phyloP scores from a whole-genome alignment of 2,329 filamentous ascomycete genomes.

The Aspergillus viridinutans region DNA sequence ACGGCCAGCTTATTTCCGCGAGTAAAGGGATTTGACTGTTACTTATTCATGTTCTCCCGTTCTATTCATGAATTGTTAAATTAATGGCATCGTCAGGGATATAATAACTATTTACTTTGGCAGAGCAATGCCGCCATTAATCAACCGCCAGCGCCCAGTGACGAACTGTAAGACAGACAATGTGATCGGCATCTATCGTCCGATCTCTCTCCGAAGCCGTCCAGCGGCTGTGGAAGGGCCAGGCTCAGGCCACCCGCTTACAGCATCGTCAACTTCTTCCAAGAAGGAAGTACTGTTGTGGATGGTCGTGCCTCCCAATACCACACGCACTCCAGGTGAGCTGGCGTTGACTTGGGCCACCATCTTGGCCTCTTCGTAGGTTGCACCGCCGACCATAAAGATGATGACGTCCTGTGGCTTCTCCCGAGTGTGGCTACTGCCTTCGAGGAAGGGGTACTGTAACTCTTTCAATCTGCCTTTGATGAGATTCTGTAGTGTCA shows the following conservation, averaged over 20 bases:
- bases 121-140: neutral
- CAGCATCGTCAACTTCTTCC: slow-evolving; percentile 86
- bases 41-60: neutral
- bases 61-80: neutral
- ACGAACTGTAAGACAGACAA: neutral
- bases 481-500: slow-evolving; percentile 85
- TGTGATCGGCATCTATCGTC: slow-evolving; percentile 36
- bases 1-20: neutral
- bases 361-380: slow-evolving; percentile 96
- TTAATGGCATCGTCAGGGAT: neutral
- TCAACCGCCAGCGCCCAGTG: slow-evolving; percentile 8
- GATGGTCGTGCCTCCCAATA: slow-evolving; percentile 81
- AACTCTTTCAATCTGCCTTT: slow-evolving; percentile 83
- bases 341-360: slow-evolving; percentile 92
- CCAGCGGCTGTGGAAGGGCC: slow-evolving; percentile 57
- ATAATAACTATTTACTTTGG: neutral
- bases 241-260: slow-evolving; percentile 77
- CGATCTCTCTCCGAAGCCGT: slow-evolving; percentile 59
- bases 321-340: slow-evolving; percentile 80
- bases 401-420: slow-evolving; percentile 96
- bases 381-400: slow-evolving; percentile 89
- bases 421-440: slow-evolving; percentile 77
- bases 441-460: slow-evolving; percentile 91
- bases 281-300: slow-evolving; percentile 86
- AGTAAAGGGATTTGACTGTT: neutral